These are phyloP conservation scores for Penicillium turbatum DNA, from an alignment of 495 filamentous ascomycete species.

Conservation along the genomic window DNA sequence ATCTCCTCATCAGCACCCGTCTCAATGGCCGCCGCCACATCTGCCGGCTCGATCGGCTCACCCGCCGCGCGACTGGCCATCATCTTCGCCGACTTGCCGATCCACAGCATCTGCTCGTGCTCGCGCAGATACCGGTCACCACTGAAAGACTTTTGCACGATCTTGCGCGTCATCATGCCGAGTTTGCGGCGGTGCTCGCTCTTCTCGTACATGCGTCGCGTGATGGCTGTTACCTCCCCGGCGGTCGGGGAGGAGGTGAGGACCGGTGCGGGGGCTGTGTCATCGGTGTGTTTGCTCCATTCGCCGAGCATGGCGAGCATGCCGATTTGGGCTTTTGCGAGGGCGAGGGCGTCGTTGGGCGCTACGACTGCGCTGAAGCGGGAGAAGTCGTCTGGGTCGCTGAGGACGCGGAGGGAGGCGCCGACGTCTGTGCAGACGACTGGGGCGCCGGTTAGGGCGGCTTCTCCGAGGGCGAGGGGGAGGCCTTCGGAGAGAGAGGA, in stretches of 20 bases:
- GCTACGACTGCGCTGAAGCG: slow-evolving; percentile 60
- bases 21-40: slow-evolving; percentile 28
- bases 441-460: slow-evolving; percentile 58
- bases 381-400: slow-evolving; percentile 53
- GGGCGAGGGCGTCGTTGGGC: slow-evolving; percentile 55
- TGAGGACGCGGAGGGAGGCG: slow-evolving; percentile 59
- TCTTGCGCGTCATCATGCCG: slow-evolving; percentile 56
- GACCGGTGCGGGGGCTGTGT: slow-evolving; percentile 40
- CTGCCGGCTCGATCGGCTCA: slow-evolving; percentile 23
- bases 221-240: slow-evolving; percentile 51
- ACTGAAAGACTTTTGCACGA: slow-evolving; percentile 58
- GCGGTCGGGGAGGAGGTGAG: slow-evolving; percentile 47
- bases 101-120: slow-evolving; percentile 68
- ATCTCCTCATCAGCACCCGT: slow-evolving; percentile 36
- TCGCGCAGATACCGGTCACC: slow-evolving; percentile 61
- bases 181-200: slow-evolving; percentile 52
- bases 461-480: slow-evolving; percentile 61
- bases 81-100: slow-evolving; percentile 47
- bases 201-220: slow-evolving; percentile 60
- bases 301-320: slow-evolving; percentile 57
- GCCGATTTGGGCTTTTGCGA: slow-evolving; percentile 59
- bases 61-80: slow-evolving; percentile 33
- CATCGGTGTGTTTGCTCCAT: slow-evolving; percentile 53
- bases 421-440: slow-evolving; percentile 64
- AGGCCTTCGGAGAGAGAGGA: slow-evolving; percentile 64